Evolutionary conservation across 371 early-diverging fungal genomes (phyloP), one percentile per base, ranked within the genome.

Genomic region (Mucor irregularis): DNA sequence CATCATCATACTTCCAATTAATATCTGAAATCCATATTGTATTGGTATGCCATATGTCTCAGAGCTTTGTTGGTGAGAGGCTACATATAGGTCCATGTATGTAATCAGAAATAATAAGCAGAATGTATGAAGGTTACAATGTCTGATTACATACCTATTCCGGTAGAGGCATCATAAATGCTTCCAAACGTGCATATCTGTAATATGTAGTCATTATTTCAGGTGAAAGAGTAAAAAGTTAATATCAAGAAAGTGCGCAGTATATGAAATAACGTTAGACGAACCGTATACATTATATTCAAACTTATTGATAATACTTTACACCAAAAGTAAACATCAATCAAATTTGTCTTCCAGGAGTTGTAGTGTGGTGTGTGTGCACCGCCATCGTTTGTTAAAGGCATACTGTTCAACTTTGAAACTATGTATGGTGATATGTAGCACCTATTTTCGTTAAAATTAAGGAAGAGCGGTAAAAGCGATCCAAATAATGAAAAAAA

Each of bases 201-300:
- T 43, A 9, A n/a, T 37, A 39, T 17, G 21, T 9, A 21, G n/a
- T n/a, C n/a, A n/a, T n/a, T n/a, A n/a, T n/a, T n/a, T n/a, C n/a
- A n/a, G n/a, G n/a, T n/a, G n/a, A n/a, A n/a, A n/a, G n/a, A n/a
- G n/a, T n/a, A n/a, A n/a, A n/a, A n/a, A n/a, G n/a, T n/a, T n/a
- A n/a, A n/a, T n/a, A n/a, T n/a, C n/a, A n/a, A n/a, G n/a, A n/a
- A n/a, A n/a, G n/a, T n/a, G n/a, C n/a, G n/a, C n/a, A n/a, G n/a
- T n/a, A n/a, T n/a, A n/a, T n/a, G n/a, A n/a, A n/a, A n/a, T n/a
- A n/a, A n/a, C n/a, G n/a, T n/a, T n/a, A n/a, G n/a, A 40, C 13
- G 3, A 56, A 61, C 62, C 50, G 56, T 61, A n/a, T 61, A 61
- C 35, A 61, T 54, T 11, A 61, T 11, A 56, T 61, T 61, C 30